These are phyloP conservation scores for Mercurialis annua DNA, from an alignment of 345 rosid species.

Conservation along the genomic window DNA sequence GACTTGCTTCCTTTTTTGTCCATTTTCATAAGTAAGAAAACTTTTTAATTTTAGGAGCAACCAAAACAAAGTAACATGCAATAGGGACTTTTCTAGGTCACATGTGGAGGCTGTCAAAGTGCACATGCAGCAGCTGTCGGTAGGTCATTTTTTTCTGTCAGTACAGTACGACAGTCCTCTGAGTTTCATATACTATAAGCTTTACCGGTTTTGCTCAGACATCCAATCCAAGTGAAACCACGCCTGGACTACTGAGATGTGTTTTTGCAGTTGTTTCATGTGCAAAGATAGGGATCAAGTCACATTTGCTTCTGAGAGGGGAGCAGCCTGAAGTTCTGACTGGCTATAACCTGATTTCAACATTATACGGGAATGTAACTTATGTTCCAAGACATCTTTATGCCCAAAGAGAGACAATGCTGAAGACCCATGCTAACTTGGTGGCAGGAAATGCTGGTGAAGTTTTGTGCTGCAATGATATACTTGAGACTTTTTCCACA, in stretches of 20 bases:
- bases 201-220: neutral
- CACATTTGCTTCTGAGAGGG: conserved; percentile 83
- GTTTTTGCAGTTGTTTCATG: conserved; percentile 75
- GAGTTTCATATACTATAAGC: neutral
- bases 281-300: conserved; percentile 76
- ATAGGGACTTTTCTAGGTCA: conserved; percentile 58
- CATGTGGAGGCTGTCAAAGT: conserved; percentile 96
- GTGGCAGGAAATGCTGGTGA: conserved; percentile 52
- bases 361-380: conserved; percentile 60
- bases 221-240: neutral
- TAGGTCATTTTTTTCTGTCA: conserved; percentile 25
- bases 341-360: conserved; percentile 75
- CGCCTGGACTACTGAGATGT: conserved; percentile 7
- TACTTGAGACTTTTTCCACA: conserved; percentile 37
- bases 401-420: conserved; percentile 59
- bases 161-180: neutral
- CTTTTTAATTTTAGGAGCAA: conserved; percentile 14
- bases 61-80: conserved; percentile 24
- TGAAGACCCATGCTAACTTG: conserved; percentile 45
- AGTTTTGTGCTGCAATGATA: conserved; percentile 48
- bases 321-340: conserved; percentile 80
- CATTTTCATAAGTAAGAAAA: neutral
- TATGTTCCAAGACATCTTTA: conserved; percentile 66
- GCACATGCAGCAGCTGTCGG: conserved; percentile 91
- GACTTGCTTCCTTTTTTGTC: neutral